phyloP scores from a whole-genome alignment of 2,329 filamentous ascomycete genomes.

The Pseudogymnoascus pannorum region DNA sequence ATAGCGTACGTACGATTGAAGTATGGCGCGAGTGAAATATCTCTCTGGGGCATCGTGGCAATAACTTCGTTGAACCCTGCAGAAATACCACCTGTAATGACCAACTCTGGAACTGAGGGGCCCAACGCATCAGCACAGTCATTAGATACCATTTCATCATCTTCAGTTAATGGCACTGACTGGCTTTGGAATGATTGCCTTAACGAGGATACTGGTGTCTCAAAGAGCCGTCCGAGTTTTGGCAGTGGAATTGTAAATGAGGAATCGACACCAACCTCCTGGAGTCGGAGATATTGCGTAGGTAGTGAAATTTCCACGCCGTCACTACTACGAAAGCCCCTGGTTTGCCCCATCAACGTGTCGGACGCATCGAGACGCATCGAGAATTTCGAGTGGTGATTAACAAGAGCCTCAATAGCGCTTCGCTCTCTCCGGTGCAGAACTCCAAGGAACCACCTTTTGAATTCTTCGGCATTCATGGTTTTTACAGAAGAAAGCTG shows the following conservation, averaged over 20 bases:
- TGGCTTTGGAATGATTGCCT: neutral
- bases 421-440: constrained; percentile 35
- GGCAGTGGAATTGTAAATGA: constrained; percentile 15
- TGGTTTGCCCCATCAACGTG: neutral
- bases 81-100: constrained; percentile 10
- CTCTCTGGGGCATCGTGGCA: neutral
- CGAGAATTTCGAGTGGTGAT: constrained; percentile 11
- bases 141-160: neutral
- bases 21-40: neutral
- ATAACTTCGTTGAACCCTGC: neutral
- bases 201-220: neutral
- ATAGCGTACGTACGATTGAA: neutral
- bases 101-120: constrained; percentile 6
- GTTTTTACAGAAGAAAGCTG: constrained; percentile 22
- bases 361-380: constrained; percentile 30
- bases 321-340: neutral
- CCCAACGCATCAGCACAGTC: neutral
- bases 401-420: constrained; percentile 31
- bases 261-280: constrained; percentile 20
- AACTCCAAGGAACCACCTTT: constrained; percentile 19
- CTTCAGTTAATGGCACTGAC: neutral
- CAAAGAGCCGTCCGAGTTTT: constrained; percentile 10
- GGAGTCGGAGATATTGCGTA: constrained; percentile 18
- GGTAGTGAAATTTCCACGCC: constrained; percentile 22
- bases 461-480: constrained; percentile 14